Conservation (phyloP, 495 filamentous ascomycete genomes). For the Xylaria scruposa region DNA sequence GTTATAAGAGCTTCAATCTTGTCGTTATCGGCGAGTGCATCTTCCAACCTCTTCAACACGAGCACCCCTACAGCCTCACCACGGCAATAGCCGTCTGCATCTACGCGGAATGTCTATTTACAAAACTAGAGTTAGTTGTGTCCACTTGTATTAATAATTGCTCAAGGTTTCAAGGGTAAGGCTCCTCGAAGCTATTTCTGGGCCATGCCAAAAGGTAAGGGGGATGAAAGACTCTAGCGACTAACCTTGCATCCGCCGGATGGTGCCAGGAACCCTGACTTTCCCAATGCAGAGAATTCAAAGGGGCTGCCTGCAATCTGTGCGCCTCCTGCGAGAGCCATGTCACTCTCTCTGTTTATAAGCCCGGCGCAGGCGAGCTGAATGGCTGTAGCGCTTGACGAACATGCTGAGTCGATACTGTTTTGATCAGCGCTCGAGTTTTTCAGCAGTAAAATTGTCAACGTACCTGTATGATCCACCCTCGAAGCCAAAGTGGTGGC, state of each 20-base stretch:
- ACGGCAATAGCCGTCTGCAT: conserved; percentile 64
- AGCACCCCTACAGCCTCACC: conserved; percentile 57
- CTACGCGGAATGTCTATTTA: conserved; percentile 25
- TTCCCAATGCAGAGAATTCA: conserved; percentile 64
- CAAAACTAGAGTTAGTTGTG: not conserved
- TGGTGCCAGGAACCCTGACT: conserved; percentile 45
- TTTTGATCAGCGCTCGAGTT: not conserved
- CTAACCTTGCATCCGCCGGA: conserved; percentile 32
- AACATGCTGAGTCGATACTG: conserved; percentile 51
- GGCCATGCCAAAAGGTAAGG: not conserved
- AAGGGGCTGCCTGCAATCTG: conserved; percentile 70
- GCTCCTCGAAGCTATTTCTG: not conserved
- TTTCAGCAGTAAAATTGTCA: not conserved
- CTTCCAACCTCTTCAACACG: conserved; percentile 56
- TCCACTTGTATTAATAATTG: not conserved
- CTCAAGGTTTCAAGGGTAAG: not conserved
- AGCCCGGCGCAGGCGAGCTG: conserved; percentile 65
- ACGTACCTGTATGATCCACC: conserved; percentile 46
- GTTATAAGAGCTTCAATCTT: conserved; percentile 51
- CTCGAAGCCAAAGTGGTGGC: conserved; percentile 51
- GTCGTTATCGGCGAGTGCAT: conserved; percentile 57
- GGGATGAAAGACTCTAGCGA: not conserved
- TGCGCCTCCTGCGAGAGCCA: conserved; percentile 64
- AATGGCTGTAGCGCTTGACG: conserved; percentile 45
- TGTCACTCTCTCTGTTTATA: conserved; percentile 72